Conservation (phyloP, 2,329 filamentous ascomycete species). For the Cladosporium sp. region DNA sequence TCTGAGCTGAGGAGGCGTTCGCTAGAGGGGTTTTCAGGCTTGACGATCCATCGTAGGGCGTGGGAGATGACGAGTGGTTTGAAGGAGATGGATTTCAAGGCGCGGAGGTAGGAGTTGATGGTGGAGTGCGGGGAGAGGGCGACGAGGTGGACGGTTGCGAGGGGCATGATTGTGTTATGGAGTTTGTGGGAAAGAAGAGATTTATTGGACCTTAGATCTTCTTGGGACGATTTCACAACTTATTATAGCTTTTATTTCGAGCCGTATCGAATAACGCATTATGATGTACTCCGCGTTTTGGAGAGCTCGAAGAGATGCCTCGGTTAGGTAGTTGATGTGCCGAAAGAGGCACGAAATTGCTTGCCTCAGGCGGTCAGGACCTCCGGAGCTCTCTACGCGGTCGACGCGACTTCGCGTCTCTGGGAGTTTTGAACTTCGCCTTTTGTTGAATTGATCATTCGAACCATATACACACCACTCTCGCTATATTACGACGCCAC, state of each 20-base stretch:
- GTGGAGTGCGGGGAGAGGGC: constrained; percentile 34
- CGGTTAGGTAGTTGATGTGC: no score
- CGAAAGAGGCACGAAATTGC: background rate
- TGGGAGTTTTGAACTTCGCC: background rate
- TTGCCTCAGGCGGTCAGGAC: background rate
- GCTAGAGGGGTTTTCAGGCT: constrained; percentile 41
- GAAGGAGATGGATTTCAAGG: constrained; percentile 31
- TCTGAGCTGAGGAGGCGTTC: constrained; percentile 38
- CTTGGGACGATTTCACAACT: no score
- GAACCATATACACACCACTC: no score
- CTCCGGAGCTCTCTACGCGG: background rate
- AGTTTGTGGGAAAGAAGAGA: no score
- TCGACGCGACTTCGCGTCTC: background rate
- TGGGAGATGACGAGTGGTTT: constrained; percentile 41
- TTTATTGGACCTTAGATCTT: no score
- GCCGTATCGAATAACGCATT: background rate
- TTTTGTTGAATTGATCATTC: no score
- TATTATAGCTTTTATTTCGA: no score
- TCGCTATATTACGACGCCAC: background rate
- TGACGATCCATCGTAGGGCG: constrained; percentile 49
- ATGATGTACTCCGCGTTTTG: background rate
- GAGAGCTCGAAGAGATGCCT: background rate
- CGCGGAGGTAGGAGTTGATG: constrained; percentile 38
- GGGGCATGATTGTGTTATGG: constrained; percentile 40
- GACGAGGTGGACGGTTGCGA: constrained; percentile 46